Evolutionary conservation across 805 yeast species (phyloP), one percentile per base, ranked within the genome.

Genomic region (Candida silvatica): DNA sequence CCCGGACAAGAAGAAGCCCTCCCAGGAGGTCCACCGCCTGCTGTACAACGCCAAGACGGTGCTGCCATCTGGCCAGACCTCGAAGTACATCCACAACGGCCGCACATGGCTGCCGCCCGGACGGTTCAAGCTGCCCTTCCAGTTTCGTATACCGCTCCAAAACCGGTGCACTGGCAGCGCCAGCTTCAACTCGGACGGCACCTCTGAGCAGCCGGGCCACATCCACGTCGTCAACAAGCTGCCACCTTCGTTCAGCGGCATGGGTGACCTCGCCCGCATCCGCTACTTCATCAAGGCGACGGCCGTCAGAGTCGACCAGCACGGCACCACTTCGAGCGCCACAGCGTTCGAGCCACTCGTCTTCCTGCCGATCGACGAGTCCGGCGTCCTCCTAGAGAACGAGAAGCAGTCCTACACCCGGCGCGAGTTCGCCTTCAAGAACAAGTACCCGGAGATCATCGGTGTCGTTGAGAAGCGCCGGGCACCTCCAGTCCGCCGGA

Each of bases 281-380:
- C 59, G 64, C 37, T 77, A 77, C 48, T 77, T 67, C 47, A 62
- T 78, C 36, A 77, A 77, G 51, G 80, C 66, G 7, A 77, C 83
- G 1, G 76, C 77, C 28, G 71, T 69, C 38, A 49, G 77, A 31
- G 54, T 77, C 2, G 63, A 75, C 3, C 46, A 74, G 22, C 56
- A 72, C 37, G 66, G 67, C 36, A 34, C 62, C 19, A 77, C 74
- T 39, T 46, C 67, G 22, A 56, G 82, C 26, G 50, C 65, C 8
- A 28, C 31, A 17, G 31, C 31, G 31, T 49, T 48, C 32, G 65
- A 64, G 31, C 79, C 77, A 4, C 71, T 80, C 42, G 54, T 59
- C 3, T 73, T 78, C 41, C 50, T 72, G 20, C 83, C 84, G 0
- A 49, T 67, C 25, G 75, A 53, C 36, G 33, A 39, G 22, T 34